A percentile compares a stretch with the other conserved stretches of the same genome.
Evolutionary conservation across 176 grass and related monocot genomes (phyloP).

Genomic region (Alloteropsis semialata): DNA sequence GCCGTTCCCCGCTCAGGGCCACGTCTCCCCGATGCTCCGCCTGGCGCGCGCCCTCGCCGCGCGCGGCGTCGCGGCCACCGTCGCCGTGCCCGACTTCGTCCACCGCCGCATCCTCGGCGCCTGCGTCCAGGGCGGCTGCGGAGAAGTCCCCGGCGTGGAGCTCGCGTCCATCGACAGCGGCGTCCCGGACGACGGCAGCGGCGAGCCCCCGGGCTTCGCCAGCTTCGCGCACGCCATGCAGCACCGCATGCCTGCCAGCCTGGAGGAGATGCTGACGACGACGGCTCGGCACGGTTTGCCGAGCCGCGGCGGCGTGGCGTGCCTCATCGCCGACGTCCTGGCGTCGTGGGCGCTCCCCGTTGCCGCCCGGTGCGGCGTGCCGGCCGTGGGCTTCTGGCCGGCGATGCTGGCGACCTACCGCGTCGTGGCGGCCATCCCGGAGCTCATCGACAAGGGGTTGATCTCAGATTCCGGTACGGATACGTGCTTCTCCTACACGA

Average conservation of each 20-base stretch:
- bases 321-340: constrained; percentile 46
- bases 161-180: constrained; percentile 1
- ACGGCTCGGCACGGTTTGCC: background rate
- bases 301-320: background rate
- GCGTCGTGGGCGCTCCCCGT: constrained; percentile 65
- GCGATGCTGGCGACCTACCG: constrained; percentile 44
- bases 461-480: too few species aligned
- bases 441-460: constrained; percentile 39
- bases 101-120: constrained; percentile 33
- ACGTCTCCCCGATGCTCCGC: constrained; percentile 61
- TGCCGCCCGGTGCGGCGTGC: constrained; percentile 26
- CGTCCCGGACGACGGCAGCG: constrained; percentile 1
- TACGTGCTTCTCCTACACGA: too few species aligned
- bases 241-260: constrained; percentile 30
- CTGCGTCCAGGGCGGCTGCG: background rate
- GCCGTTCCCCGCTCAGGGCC: constrained; percentile 69
- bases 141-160: background rate
- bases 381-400: constrained; percentile 50
- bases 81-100: constrained; percentile 60
- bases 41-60: constrained; percentile 41
- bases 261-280: constrained; percentile 37
- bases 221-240: constrained; percentile 47
- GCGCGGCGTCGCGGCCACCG: constrained; percentile 36
- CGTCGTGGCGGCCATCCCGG: constrained; percentile 48
- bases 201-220: constrained; percentile 34